Base-by-base conservation (phyloP, 306 rosid genomes). In the Cicer yamashitae region DNA sequence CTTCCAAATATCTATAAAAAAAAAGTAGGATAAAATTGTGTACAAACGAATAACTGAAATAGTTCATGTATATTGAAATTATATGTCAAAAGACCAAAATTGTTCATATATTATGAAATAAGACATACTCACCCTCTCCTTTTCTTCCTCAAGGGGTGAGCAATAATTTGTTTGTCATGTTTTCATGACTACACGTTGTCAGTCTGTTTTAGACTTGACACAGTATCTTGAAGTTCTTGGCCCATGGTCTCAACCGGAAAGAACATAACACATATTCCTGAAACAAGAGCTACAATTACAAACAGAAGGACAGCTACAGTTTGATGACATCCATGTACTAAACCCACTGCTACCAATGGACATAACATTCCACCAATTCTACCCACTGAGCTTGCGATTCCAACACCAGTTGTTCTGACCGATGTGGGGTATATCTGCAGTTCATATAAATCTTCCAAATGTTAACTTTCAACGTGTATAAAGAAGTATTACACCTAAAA, bases 301-400 rank as follows among this genome's bases (percentile, higher is more conserved):
- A 94, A 94, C 65, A 94, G 84, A 82, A 92, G 46, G 74, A 94
- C 84, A 68, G 98, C 84, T 15, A 51, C 52, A 59, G 93, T 89
- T 86, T 92, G 97, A 85, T 94, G 99, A 58, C 99, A 94, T 64
- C 87, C 89, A 30, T 89, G 91, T 7, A 94, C 93, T 81, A 94
- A 80, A 69, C 91, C 89, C 76, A 92, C 91, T 7, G 99, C 96
- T 71, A 94, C 99, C 30, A 92, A 74, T 53, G 99, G 97, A 70
- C 99, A 94, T 64, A 86, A 0, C 87, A 94, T 94, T 67, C 99
- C 99, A 13, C 99, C 99, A 43, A 92, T 89, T 81, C 99, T 89
- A 61, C 93, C 97, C 60, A 94, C 63, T 8, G 96, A 84, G 79
- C 97, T 92, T 45, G 97, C 99, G 51, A 90, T 56, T 86, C 99